These are phyloP conservation scores for Marsdenia floribunda DNA, from an alignment of 257 asterid genomes.

Conservation along the genomic window DNA sequence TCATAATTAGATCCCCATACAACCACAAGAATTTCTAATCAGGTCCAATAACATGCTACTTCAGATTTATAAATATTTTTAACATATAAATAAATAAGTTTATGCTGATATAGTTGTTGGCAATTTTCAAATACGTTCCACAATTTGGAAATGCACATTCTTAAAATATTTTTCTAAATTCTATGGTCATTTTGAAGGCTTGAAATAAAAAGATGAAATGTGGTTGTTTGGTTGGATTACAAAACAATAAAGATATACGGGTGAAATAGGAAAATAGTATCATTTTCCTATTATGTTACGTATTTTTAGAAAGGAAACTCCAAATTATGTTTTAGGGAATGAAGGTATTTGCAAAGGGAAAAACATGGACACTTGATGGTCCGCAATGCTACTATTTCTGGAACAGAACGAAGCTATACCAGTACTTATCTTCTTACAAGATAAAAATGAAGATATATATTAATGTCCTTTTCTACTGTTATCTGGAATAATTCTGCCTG, in stretches of 20 bases:
- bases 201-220: no score
- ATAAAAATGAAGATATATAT: background rate
- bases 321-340: background rate
- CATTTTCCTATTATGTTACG: background rate
- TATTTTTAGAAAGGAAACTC: background rate
- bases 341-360: background rate
- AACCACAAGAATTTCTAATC: no score
- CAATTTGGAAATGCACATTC: background rate
- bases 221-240: no score
- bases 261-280: background rate
- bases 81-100: background rate
- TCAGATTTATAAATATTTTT: no score
- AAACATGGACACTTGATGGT: background rate
- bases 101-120: background rate
- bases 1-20: no score
- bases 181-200: no score
- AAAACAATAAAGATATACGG: background rate
- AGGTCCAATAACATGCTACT: no score
- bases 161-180: no score
- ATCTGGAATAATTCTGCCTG: background rate
- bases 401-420: background rate
- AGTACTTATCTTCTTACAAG: background rate
- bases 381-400: background rate
- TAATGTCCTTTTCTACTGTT: background rate
- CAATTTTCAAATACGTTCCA: background rate